Evolutionary conservation across 2,329 filamentous ascomycete species (phyloP).

Genomic region (Diaporthe aspalathi): DNA sequence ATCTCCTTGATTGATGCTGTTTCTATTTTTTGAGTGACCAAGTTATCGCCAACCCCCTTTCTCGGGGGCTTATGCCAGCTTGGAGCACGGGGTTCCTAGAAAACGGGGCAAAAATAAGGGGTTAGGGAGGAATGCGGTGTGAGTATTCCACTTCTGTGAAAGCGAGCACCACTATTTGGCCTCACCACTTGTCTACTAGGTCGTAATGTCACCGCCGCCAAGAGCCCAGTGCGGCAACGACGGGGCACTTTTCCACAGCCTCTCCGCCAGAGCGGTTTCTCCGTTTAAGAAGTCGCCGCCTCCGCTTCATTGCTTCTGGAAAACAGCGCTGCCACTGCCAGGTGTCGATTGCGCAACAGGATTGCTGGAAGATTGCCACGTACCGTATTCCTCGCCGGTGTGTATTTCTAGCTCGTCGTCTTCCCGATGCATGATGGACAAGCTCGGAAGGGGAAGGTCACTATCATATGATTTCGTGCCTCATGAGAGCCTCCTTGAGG

Average conservation of each 20-base stretch:
- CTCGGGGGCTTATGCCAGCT: conserved; percentile 2
- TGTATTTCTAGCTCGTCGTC: not conserved
- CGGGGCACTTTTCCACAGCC: not conserved
- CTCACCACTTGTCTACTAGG: not conserved
- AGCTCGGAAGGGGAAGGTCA: not conserved
- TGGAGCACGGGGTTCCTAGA: not conserved
- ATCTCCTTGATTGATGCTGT: conserved; percentile 27
- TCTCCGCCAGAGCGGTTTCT: not conserved
- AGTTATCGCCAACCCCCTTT: conserved; percentile 16
- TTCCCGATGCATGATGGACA: not conserved
- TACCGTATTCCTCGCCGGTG: not conserved
- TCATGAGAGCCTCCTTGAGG: not conserved
- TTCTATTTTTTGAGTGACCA: conserved; percentile 5
- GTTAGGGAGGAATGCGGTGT: not conserved
- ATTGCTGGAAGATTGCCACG: not conserved
- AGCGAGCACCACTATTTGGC: not conserved
- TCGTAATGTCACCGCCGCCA: not conserved
- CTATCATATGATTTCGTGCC: not conserved
- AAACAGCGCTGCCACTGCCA: not conserved
- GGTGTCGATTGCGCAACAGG: not conserved
- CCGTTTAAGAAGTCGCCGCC: not conserved
- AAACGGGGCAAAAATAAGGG: not conserved
- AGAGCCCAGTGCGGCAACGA: not conserved
- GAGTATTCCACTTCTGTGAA: not conserved
- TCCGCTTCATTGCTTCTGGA: not conserved